Evolutionary conservation across 345 rosid species (phyloP), one percentile per base, ranked within the genome.

Genomic region (Eucalyptus caleyi): DNA sequence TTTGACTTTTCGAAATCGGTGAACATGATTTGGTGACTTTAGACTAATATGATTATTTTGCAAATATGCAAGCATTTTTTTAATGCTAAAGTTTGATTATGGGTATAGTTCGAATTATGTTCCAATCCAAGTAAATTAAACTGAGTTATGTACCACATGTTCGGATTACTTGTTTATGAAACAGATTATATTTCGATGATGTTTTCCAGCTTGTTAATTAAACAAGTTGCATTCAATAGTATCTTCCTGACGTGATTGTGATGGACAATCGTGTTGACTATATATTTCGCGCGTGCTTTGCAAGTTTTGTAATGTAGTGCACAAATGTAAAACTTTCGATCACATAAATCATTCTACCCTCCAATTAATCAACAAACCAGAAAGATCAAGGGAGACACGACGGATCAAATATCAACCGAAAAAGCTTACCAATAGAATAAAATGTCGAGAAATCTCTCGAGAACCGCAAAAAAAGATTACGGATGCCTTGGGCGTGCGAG

Each of bases 171-270:
- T n/a, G 11, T n/a, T 65, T 4, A n/a, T 65, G 3, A n/a, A 65
- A n/a, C 10, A 2, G 11, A 15, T 65, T n/a, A 32, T 15, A 0
- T n/a, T 65, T 0, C 3, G 1, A 16, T 1, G 6, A 3, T 65
- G 11, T n/a, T n/a, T n/a, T 65, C 1, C 1, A 16, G 11, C 21
- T 4, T 7, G 11, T 16, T 15, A 15, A n/a, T 65, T n/a, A n/a
- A 65, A 65, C 6, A 65, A 16, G 77, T n/a, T 14, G 40, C 40
- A 15, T n/a, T 65, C 3, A 0, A 65, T 16, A 15, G 77, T n/a
- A 65, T n/a, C 3, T 0, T 16, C 3, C 3, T 65, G 21, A 65
- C 10, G 21, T n/a, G 40, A 15, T 65, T 7, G 21, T 3, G 16
- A 60, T 60, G 2, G 69, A 60, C 4, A 27, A 12, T 30, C 4